phyloP scores from a whole-genome alignment of 2,329 filamentous ascomycete species.

The Ophiosphaerella korrae region DNA sequence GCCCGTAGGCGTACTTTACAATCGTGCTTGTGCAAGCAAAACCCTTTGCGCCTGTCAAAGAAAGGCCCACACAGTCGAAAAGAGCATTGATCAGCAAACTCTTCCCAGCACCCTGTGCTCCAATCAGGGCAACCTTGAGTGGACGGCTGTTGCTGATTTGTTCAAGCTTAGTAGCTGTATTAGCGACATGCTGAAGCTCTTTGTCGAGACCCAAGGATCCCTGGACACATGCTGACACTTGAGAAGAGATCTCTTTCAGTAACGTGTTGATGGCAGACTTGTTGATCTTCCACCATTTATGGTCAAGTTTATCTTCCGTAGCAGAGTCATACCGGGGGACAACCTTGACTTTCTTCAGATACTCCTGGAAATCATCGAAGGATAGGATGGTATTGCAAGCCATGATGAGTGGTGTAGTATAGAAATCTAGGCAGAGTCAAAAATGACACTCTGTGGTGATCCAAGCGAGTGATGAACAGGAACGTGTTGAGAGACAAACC shows the following conservation, averaged over 20 bases:
- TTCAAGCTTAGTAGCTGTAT: constrained; percentile 5
- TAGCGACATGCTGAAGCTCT: constrained; percentile 18
- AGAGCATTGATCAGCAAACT: constrained; percentile 22
- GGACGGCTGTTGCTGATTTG: constrained; percentile 10
- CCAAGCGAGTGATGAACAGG: not conserved
- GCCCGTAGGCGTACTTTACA: constrained; percentile 12
- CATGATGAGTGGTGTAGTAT: not conserved
- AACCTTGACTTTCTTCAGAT: not conserved
- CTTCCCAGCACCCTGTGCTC: constrained; percentile 31
- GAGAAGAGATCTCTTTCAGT: not conserved
- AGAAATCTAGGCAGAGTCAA: not conserved
- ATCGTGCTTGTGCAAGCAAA: constrained; percentile 24
- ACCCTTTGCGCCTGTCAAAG: constrained; percentile 25
- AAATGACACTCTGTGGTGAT: not conserved
- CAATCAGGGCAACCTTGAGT: constrained; percentile 22
- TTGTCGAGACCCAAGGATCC: constrained; percentile 3
- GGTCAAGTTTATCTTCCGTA: constrained; percentile 1
- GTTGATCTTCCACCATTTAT: constrained; percentile 3
- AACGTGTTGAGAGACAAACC: not conserved
- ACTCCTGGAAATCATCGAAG: constrained; percentile 1
- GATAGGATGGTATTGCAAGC: not conserved
- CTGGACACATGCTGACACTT: not conserved
- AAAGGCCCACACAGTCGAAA: constrained; percentile 22
- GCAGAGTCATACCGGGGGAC: constrained; percentile 2
- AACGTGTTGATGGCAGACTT: not conserved